A percentile compares a stretch with the other conserved stretches of the same genome.
phyloP scores from a whole-genome alignment of 1,284 basidiomycete genomes.

The Sphagnurus paluster region DNA sequence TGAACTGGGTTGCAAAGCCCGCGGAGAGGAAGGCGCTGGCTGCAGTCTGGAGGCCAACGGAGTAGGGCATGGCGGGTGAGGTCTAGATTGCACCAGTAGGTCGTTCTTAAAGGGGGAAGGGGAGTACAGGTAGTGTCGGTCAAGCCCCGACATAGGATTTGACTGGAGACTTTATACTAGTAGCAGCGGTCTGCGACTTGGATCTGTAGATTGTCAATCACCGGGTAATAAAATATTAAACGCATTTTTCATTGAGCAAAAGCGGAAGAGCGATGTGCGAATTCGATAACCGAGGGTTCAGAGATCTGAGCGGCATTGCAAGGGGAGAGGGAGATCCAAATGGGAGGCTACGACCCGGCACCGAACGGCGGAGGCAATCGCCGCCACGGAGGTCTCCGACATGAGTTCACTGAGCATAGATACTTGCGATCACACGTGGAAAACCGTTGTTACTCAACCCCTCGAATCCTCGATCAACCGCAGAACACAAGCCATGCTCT shows the following conservation, averaged over 20 bases:
- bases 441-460: conserved; percentile 16
- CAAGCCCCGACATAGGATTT: conserved; percentile 14
- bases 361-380: conserved; percentile 37
- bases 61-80: conserved; percentile 44
- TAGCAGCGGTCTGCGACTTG: background rate
- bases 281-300: conserved; percentile 16
- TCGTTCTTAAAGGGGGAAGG: conserved; percentile 14
- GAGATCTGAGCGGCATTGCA: conserved; percentile 26
- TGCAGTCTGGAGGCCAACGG: conserved; percentile 59
- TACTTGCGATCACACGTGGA: conserved; percentile 27
- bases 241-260: conserved; percentile 14
- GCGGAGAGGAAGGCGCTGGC: conserved; percentile 58
- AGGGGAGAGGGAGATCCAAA: conserved; percentile 16
- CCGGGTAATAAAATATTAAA: conserved; percentile 15
- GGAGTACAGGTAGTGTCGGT: conserved; percentile 7
- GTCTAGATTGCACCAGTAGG: conserved; percentile 17
- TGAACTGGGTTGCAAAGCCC: conserved; percentile 52
- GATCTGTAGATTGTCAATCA: conserved; percentile 19
- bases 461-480: conserved; percentile 14
- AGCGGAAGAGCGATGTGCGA: conserved; percentile 17
- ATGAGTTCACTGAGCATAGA: conserved; percentile 6
- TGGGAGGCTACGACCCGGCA: conserved; percentile 29
- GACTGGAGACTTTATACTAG: conserved; percentile 17
- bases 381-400: conserved; percentile 19
- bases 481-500: conserved; percentile 18